A percentile compares a stretch with the other conserved stretches of the same genome.
Evolutionary conservation across 306 rosid genomes (phyloP).

Genomic region (Quercus alba): DNA sequence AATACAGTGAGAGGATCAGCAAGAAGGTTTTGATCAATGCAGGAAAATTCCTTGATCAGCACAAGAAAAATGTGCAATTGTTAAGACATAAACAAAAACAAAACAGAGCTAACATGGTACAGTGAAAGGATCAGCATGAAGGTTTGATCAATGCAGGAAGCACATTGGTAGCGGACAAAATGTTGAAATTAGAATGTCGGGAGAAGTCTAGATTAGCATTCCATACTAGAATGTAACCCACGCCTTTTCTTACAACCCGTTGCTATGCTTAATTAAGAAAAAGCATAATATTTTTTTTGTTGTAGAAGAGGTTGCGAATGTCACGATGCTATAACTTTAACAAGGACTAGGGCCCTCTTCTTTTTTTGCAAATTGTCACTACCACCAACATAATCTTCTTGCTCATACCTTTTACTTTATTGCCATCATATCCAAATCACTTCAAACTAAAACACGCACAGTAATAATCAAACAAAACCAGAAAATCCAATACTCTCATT

Average conservation of each 20-base stretch:
- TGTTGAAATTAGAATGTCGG: slow-evolving; percentile 32
- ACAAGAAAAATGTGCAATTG: no score
- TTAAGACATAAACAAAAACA: not conserved
- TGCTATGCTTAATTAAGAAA: not conserved
- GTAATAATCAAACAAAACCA: no score
- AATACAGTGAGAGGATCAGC: slow-evolving; percentile 55
- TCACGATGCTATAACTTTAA: slow-evolving; percentile 57
- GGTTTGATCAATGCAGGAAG: slow-evolving; percentile 61
- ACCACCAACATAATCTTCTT: slow-evolving; percentile 27
- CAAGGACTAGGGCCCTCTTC: slow-evolving; percentile 85
- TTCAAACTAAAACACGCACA: not conserved
- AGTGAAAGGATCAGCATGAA: slow-evolving; percentile 63
- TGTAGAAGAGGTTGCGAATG: slow-evolving; percentile 92
- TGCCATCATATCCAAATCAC: slow-evolving; percentile 63
- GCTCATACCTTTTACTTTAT: slow-evolving; percentile 90
- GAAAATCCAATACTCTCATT: no score
- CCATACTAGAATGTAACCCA: slow-evolving; percentile 93
- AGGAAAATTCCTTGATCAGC: slow-evolving; percentile 16
- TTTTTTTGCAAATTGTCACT: slow-evolving; percentile 27
- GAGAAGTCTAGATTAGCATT: slow-evolving; percentile 75
- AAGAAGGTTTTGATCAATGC: slow-evolving; percentile 51
- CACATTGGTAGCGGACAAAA: no score
- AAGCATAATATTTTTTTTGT: not conserved
- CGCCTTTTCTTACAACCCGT: slow-evolving; percentile 83
- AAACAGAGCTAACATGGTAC: not conserved